These are phyloP conservation scores for Rhizopogon sp. DNA, from an alignment of 768 basidiomycete species.

Conservation along the genomic window DNA sequence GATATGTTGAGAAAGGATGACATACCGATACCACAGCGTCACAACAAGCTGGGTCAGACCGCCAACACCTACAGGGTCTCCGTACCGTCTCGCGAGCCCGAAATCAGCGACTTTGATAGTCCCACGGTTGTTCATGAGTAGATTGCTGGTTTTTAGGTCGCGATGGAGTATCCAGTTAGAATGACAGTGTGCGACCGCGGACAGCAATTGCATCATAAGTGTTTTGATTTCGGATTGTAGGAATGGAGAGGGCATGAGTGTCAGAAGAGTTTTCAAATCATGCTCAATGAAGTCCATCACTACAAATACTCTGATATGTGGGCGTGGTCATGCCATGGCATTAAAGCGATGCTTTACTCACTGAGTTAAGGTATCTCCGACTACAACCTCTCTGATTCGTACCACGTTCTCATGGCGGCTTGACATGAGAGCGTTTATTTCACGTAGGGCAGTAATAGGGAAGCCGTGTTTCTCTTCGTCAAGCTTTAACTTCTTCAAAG, in stretches of 20 bases:
- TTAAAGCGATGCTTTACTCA: conserved; percentile 46
- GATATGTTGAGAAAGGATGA: conserved; percentile 13
- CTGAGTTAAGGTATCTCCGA: conserved; percentile 98
- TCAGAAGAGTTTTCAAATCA: conserved; percentile 94
- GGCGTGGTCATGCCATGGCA: conserved; percentile 7
- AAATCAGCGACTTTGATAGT: conserved; percentile 99
- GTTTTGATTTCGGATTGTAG: conserved; percentile 98
- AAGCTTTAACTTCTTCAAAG: conserved; percentile 95
- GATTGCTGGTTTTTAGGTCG: conserved; percentile 94
- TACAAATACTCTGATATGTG: conserved; percentile 78
- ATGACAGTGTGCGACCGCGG: conserved; percentile 92
- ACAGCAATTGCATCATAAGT: conserved; percentile 86
- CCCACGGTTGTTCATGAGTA: conserved; percentile 98
- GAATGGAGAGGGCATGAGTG: conserved; percentile 94
- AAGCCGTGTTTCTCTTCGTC: conserved; percentile 99
- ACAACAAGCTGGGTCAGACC: conserved; percentile 98
- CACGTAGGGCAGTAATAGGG: conserved; percentile 93
- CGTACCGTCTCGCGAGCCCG: conserved; percentile 91
- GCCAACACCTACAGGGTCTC: conserved; percentile 94
- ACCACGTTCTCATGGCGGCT: conserved; percentile 96
- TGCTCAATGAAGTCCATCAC: conserved; percentile 99
- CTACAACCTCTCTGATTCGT: conserved; percentile 94
- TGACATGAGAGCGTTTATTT: conserved; percentile 94
- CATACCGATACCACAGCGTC: conserved; percentile 97
- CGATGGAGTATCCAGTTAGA: conserved; percentile 97